phyloP scores from a whole-genome alignment of 129 eudicot genomes.

The Oenanthe sinensis region DNA sequence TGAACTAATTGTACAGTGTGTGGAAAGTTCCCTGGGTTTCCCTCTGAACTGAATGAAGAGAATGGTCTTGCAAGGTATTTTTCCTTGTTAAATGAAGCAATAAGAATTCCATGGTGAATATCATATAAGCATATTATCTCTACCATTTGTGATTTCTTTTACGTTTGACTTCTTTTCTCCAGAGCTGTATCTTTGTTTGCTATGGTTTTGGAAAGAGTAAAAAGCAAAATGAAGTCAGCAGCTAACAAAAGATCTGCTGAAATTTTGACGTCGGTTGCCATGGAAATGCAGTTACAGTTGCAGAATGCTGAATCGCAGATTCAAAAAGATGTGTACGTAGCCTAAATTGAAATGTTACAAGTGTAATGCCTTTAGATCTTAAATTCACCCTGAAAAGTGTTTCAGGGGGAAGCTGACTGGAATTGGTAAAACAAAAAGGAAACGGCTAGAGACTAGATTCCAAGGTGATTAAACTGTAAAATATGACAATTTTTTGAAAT shows the following conservation, averaged over 20 bases:
- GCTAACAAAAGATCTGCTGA: conserved; percentile 62
- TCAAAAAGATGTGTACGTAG: conserved; percentile 67
- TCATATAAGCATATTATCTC: background rate
- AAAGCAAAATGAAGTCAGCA: conserved; percentile 56
- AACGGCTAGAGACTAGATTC: conserved; percentile 46
- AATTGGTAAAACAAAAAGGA: conserved; percentile 53
- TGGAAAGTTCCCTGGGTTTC: conserved; percentile 21
- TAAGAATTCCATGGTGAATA: background rate
- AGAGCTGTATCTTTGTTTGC: conserved; percentile 67
- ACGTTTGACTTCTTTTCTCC: conserved; percentile 23
- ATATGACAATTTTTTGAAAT: background rate
- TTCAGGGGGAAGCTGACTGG: conserved; percentile 77
- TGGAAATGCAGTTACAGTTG: conserved; percentile 48
- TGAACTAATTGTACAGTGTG: conserved; percentile 36
- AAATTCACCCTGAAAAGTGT: conserved; percentile 22
- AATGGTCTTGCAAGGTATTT: conserved; percentile 63
- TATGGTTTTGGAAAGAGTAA: conserved; percentile 58
- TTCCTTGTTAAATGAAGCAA: conserved; percentile 1
- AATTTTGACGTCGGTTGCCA: conserved; percentile 56
- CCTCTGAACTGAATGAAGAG: conserved; percentile 39
- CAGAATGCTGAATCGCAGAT: conserved; percentile 73
- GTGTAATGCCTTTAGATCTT: conserved; percentile 12
- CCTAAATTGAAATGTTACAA: background rate
- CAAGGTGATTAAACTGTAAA: conserved; percentile 44
- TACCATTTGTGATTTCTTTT: conserved; percentile 2